These are phyloP conservation scores for Pichia occidentalis DNA, from an alignment of 805 yeast genomes.

Conservation along the genomic window DNA sequence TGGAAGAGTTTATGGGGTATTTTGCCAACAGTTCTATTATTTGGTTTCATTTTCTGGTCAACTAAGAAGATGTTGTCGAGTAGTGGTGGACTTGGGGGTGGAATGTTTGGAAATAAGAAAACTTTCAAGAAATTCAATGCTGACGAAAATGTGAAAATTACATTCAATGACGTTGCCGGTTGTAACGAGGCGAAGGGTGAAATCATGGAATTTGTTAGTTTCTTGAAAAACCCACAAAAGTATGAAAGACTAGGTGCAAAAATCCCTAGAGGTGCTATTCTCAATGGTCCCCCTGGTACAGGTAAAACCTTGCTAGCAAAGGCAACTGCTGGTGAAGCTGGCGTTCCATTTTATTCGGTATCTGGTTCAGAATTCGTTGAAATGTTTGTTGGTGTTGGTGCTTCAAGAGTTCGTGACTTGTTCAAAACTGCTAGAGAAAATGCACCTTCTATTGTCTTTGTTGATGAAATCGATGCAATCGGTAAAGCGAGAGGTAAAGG, in stretches of 20 bases:
- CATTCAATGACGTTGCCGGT: slow-evolving; percentile 89
- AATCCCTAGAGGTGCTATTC: slow-evolving; percentile 91
- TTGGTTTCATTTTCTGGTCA: slow-evolving; percentile 73
- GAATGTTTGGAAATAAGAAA: slow-evolving; percentile 63
- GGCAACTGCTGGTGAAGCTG: slow-evolving; percentile 97
- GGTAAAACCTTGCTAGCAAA: slow-evolving; percentile 91
- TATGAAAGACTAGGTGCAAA: slow-evolving; percentile 88
- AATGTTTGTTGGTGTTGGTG: slow-evolving; percentile 97
- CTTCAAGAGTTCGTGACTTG: slow-evolving; percentile 87
- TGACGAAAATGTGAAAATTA: slow-evolving; percentile 74
- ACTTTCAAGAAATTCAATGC: slow-evolving; percentile 78
- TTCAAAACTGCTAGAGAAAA: slow-evolving; percentile 83
- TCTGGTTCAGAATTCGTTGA: slow-evolving; percentile 96
- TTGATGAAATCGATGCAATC: slow-evolving; percentile 94
- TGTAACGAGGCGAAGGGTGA: slow-evolving; percentile 92
- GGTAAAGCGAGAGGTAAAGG: slow-evolving; percentile 75
- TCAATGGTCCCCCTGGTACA: slow-evolving; percentile 96
- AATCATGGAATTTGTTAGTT: slow-evolving; percentile 91
- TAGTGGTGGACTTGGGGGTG: slow-evolving; percentile 51
- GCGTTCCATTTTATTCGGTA: slow-evolving; percentile 85
- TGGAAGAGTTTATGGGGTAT: slow-evolving; percentile 60
- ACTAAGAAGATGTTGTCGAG: slow-evolving; percentile 49
- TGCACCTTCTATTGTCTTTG: slow-evolving; percentile 87
- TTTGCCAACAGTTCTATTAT: slow-evolving; percentile 70
- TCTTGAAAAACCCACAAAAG: slow-evolving; percentile 75